Evolutionary conservation across 345 rosid genomes (phyloP).

Genomic region (Arabidopsis thaliana): DNA sequence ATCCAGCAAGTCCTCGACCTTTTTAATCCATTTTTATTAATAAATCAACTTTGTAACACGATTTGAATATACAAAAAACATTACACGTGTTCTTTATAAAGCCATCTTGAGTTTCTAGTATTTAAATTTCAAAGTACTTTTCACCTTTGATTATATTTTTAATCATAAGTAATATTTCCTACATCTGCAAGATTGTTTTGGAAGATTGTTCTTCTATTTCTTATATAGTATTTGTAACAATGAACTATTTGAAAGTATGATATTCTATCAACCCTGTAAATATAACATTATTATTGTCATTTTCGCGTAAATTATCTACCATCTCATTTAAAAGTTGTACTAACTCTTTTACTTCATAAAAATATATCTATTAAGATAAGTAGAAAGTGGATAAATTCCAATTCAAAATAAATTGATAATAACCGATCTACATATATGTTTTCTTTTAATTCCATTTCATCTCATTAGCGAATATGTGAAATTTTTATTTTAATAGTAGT

Average conservation of each 20-base stretch:
- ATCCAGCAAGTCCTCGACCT: constrained; percentile 39
- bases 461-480: neutral
- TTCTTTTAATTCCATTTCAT: neutral
- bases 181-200: no score
- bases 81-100: neutral
- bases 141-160: neutral
- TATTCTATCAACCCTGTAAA: neutral
- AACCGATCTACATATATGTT: neutral
- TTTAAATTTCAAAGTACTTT: no score
- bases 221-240: no score
- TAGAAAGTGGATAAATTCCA: neutral
- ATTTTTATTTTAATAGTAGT: neutral
- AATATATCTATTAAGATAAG: neutral
- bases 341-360: neutral
- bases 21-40: neutral
- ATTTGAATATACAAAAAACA: neutral
- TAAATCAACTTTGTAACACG: neutral
- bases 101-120: neutral
- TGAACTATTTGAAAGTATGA: no score
- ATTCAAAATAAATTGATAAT: neutral
- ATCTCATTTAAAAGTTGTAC: neutral
- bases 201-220: no score
- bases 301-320: neutral
- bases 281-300: no score
- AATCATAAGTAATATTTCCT: no score